A percentile compares a stretch with the other conserved stretches of the same genome.
Conservation (phyloP, 2,329 filamentous ascomycete genomes). For the Clonostachys sp. region DNA sequence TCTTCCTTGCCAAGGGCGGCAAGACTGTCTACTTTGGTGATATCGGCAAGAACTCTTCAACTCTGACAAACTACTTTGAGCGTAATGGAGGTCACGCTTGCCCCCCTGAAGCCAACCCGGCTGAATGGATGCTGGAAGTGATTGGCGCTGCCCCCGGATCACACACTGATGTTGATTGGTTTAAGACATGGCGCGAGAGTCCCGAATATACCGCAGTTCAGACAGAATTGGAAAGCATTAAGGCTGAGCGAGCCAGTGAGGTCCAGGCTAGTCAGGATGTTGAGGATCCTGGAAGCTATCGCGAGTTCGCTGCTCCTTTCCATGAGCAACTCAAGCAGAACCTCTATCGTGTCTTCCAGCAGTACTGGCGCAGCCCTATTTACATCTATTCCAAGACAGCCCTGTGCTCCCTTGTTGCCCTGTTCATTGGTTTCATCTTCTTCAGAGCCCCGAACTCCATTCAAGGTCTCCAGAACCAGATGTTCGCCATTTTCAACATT, state of each 20-base stretch:
- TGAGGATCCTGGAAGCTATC: constrained; percentile 43
- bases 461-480: constrained; percentile 79
- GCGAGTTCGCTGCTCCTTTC: constrained; percentile 80
- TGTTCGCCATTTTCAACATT: constrained; percentile 83
- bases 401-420: constrained; percentile 58
- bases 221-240: constrained; percentile 20
- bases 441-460: constrained; percentile 66
- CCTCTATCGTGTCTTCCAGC: constrained; percentile 73
- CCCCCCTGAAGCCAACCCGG: constrained; percentile 68
- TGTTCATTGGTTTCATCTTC: constrained; percentile 83
- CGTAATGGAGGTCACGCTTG: constrained; percentile 63
- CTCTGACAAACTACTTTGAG: constrained; percentile 72
- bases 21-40: constrained; percentile 74
- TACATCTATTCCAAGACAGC: constrained; percentile 83
- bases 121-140: constrained; percentile 72
- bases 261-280: constrained; percentile 38
- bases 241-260: constrained; percentile 51
- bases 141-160: constrained; percentile 62
- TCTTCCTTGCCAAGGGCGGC: constrained; percentile 74
- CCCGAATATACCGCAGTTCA: constrained; percentile 52
- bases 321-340: constrained; percentile 62
- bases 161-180: constrained; percentile 61
- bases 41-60: constrained; percentile 47
- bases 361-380: constrained; percentile 85
- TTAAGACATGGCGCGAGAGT: constrained; percentile 54